phyloP scores from a whole-genome alignment of 805 yeast genomes.

The Soucietia sequanensis region DNA sequence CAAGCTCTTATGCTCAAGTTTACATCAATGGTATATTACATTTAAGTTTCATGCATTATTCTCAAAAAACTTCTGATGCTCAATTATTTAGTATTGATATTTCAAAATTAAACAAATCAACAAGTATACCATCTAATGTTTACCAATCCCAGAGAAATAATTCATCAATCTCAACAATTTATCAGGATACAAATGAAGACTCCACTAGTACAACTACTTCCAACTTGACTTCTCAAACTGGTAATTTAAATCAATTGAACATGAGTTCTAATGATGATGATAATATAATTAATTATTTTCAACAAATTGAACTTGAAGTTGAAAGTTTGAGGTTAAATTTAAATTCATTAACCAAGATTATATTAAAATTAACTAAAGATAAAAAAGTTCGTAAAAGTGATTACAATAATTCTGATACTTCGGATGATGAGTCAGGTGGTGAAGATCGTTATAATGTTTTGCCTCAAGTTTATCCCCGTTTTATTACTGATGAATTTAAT shows the following conservation, averaged over 20 bases:
- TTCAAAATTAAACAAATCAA: conserved; percentile 20
- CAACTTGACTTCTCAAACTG: background rate
- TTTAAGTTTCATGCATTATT: conserved; percentile 41
- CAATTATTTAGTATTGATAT: conserved; percentile 33
- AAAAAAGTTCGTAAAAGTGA: conserved; percentile 31
- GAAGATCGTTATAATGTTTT: conserved; percentile 37
- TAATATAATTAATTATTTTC: conserved; percentile 26
- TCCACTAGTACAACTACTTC: no score
- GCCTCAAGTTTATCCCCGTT: conserved; percentile 72
- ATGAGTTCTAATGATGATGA: conserved; percentile 2
- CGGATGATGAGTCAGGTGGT: conserved; percentile 27
- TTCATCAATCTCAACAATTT: background rate
- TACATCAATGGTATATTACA: conserved; percentile 66
- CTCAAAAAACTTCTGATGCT: conserved; percentile 19
- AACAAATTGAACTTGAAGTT: conserved; percentile 39
- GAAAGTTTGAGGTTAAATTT: conserved; percentile 33
- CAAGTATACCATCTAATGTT: conserved; percentile 9
- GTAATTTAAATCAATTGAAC: conserved; percentile 1
- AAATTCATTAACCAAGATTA: conserved; percentile 25
- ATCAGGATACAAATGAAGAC: conserved; percentile 1
- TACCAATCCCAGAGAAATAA: background rate
- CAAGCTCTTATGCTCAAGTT: conserved; percentile 57
- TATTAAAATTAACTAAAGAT: conserved; percentile 30
- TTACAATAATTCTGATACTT: conserved; percentile 37
- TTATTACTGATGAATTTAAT: conserved; percentile 60